Base-by-base conservation (phyloP, 2,329 filamentous ascomycete genomes). In the Phialophora macrospora region DNA sequence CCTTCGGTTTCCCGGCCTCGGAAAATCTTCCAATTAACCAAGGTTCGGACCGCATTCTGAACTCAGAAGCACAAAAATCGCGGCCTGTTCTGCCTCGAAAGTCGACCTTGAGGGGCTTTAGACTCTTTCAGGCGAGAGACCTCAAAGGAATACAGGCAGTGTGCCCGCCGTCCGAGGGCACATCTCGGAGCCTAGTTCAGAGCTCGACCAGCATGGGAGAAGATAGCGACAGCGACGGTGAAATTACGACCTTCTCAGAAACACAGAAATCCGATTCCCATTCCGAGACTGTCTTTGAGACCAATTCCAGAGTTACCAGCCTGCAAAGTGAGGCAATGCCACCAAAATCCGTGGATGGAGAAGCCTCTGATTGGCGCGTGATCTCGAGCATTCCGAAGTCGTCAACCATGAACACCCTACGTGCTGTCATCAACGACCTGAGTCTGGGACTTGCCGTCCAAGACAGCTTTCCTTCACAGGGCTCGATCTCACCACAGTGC, bases 91-190 rank as follows among this genome's bases (percentile, higher is more conserved):
- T 52, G 30, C 62, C 62, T 28, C 55, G 58, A 28, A 67, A 64
- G 44, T 61, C 67, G 8, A 65, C 48, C 17, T 24, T 67, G n/a
- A 66, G 56, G 28, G 56, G 48, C 44, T 63, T 63, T 30, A 46
- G 55, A 17, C 41, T 38, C 3, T 59, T 55, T 48, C 60, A 63
- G 26, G 32, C 60, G 30, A 55, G 46, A 44, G 60, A 55, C 14
- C 20, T 20, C 46, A 54, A 32, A 41, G 20, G 46, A 14, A 26
- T 30, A 48, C 12, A 56, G 38, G 22, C 30, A 28, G 24, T 3
- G 20, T 34, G 17, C 5, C 24, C n/a, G 26, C 28, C 26, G 12
- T 32, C 52, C 38, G 9, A 24, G 12, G 32, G 49, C 20, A 48
- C 22, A 14, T 11, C 26, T 7, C 52, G 44, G 4, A 54, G 49